Evolutionary conservation across 805 yeast genomes (phyloP).

Genomic region (Candida sonorensis): DNA sequence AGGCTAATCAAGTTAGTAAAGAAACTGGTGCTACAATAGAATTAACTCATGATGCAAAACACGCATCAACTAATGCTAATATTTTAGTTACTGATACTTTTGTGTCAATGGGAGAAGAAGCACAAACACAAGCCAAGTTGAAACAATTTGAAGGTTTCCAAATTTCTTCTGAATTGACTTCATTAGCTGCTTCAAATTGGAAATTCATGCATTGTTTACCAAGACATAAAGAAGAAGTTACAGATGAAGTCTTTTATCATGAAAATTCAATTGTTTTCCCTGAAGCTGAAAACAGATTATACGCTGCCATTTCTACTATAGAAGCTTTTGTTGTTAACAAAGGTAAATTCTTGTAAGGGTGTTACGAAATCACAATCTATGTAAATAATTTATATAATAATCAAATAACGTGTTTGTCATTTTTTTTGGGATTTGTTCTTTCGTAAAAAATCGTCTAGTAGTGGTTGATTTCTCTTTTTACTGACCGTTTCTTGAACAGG

Average conservation of each 20-base stretch:
- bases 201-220: slow-evolving; percentile 98
- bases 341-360: slow-evolving; percentile 40
- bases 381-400: background rate
- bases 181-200: slow-evolving; percentile 63
- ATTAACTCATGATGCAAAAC: slow-evolving; percentile 64
- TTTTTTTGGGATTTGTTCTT: too few relatives aligned
- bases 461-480: too few relatives aligned
- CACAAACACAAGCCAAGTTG: slow-evolving; percentile 62
- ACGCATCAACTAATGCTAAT: slow-evolving; percentile 68
- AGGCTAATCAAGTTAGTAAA: slow-evolving; percentile 46
- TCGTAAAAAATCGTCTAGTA: too few relatives aligned
- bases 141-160: slow-evolving; percentile 84
- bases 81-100: slow-evolving; percentile 93
- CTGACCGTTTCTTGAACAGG: too few relatives aligned
- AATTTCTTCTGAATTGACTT: slow-evolving; percentile 60
- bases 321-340: slow-evolving; percentile 85
- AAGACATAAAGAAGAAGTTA: slow-evolving; percentile 90
- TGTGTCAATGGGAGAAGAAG: slow-evolving; percentile 97
- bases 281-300: slow-evolving; percentile 94
- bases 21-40: slow-evolving; percentile 49
- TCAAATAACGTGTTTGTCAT: background rate
- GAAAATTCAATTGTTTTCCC: slow-evolving; percentile 80
- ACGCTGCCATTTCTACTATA: slow-evolving; percentile 91
- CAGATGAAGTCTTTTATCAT: slow-evolving; percentile 86
- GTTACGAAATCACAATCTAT: too few relatives aligned